These are phyloP conservation scores for Chrysanthemum makinoi DNA, from an alignment of 129 eudicot species.

Conservation along the genomic window DNA sequence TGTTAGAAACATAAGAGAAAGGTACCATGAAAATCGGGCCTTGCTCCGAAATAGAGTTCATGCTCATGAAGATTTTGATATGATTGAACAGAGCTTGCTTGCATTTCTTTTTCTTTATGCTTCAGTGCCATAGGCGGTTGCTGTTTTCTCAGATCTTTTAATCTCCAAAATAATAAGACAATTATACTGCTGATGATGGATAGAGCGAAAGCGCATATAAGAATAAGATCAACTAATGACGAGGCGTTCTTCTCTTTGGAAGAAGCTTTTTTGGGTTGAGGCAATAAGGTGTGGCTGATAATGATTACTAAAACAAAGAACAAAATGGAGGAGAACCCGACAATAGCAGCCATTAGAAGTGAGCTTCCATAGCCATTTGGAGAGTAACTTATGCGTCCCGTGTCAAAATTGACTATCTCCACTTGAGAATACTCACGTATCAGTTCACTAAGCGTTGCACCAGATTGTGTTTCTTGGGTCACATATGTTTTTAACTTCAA, in stretches of 20 bases:
- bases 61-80: slow-evolving; percentile 44
- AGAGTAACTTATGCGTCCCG: slow-evolving; percentile 32
- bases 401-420: slow-evolving; percentile 37
- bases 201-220: slow-evolving; percentile 50
- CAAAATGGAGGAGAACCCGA: slow-evolving; percentile 42
- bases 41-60: slow-evolving; percentile 67
- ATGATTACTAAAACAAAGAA: slow-evolving; percentile 43
- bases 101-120: slow-evolving; percentile 32
- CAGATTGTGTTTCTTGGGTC: slow-evolving; percentile 66
- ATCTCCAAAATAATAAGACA: slow-evolving; percentile 40
- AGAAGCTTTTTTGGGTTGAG: slow-evolving; percentile 39
- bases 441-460: slow-evolving; percentile 46
- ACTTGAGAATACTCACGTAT: slow-evolving; percentile 50
- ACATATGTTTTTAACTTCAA: slow-evolving; percentile 58
- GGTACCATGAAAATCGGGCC: slow-evolving; percentile 73
- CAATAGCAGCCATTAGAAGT: slow-evolving; percentile 43
- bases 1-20: not conserved
- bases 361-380: slow-evolving; percentile 51
- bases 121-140: slow-evolving; percentile 20
- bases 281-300: slow-evolving; percentile 48
- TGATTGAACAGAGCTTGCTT: slow-evolving; percentile 35
- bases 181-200: slow-evolving; percentile 38
- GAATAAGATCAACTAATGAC: slow-evolving; percentile 49
- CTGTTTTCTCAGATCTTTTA: slow-evolving; percentile 40
- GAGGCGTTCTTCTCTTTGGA: slow-evolving; percentile 48